Conservation (phyloP, 2,329 filamentous ascomycete species). For the Xylariaceae sp. region DNA sequence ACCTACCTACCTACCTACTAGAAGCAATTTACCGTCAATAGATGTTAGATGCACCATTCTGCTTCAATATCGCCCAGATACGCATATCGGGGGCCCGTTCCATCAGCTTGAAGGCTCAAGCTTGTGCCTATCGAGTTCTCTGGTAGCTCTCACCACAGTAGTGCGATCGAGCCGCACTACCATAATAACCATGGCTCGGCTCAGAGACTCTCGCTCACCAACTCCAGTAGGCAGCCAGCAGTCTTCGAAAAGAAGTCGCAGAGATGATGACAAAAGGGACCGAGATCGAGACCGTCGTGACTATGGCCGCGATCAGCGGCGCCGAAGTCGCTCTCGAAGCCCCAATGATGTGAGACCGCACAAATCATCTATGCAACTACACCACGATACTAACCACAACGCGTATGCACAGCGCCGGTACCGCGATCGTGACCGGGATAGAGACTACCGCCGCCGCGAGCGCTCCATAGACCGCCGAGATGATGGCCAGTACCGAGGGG, state of each 20-base stretch:
- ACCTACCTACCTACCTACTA: neutral
- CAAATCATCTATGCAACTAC: slow-evolving; percentile 7
- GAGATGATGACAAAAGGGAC: slow-evolving; percentile 56
- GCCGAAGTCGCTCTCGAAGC: slow-evolving; percentile 59
- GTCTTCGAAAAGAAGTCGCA: slow-evolving; percentile 64
- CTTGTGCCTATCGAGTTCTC: slow-evolving; percentile 31
- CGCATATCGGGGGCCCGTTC: slow-evolving; percentile 11
- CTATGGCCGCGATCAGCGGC: slow-evolving; percentile 40
- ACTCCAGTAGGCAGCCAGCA: slow-evolving; percentile 84
- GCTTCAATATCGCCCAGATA: slow-evolving; percentile 5
- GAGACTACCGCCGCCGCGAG: slow-evolving; percentile 64
- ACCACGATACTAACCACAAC: slow-evolving; percentile 41
- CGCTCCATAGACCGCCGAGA: slow-evolving; percentile 65
- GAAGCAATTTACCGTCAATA: neutral
- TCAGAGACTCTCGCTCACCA: slow-evolving; percentile 77
- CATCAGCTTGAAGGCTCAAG: slow-evolving; percentile 23
- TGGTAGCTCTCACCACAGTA: slow-evolving; percentile 37
- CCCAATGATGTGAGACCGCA: slow-evolving; percentile 53
- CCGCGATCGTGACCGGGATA: slow-evolving; percentile 47
- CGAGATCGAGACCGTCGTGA: slow-evolving; percentile 46
- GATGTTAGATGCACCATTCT: slow-evolving; percentile 5
- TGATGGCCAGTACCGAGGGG: slow-evolving; percentile 53
- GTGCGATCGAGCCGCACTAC: slow-evolving; percentile 36
- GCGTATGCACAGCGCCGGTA: slow-evolving; percentile 51
- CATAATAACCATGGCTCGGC: slow-evolving; percentile 52